A percentile compares a stretch with the other conserved stretches of the same genome.
Conservation (phyloP, 345 rosid genomes). For the Rubroshorea leprosula region DNA sequence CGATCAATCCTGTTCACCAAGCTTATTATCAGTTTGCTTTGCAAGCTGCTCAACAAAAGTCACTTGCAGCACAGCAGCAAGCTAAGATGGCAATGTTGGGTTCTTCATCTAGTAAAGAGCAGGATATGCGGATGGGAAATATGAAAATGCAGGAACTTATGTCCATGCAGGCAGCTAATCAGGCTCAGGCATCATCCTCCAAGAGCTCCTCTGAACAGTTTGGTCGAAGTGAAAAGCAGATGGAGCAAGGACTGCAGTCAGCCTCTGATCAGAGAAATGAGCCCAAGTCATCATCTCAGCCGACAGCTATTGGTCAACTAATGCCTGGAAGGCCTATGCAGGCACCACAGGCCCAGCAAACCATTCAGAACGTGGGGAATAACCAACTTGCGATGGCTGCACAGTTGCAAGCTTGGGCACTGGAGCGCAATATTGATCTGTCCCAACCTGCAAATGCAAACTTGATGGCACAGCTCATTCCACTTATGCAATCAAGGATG, state of each 20-base stretch:
- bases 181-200: slow-evolving; percentile 75
- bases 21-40: slow-evolving; percentile 78
- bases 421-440: slow-evolving; percentile 78
- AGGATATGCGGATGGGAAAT: slow-evolving; percentile 53
- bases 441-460: slow-evolving; percentile 88
- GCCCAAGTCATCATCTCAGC: slow-evolving; percentile 44
- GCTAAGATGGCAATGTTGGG: slow-evolving; percentile 69
- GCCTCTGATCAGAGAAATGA: slow-evolving; percentile 62
- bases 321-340: slow-evolving; percentile 68
- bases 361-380: slow-evolving; percentile 46
- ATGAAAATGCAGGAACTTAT: slow-evolving; percentile 76
- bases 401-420: slow-evolving; percentile 88
- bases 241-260: slow-evolving; percentile 49
- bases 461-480: slow-evolving; percentile 75
- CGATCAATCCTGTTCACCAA: slow-evolving; percentile 70
- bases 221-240: slow-evolving; percentile 56
- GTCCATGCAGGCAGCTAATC: slow-evolving; percentile 69
- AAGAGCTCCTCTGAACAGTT: slow-evolving; percentile 62
- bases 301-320: slow-evolving; percentile 45
- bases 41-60: slow-evolving; percentile 65
- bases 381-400: slow-evolving; percentile 70
- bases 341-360: slow-evolving; percentile 58
- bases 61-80: slow-evolving; percentile 58
- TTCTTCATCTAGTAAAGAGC: slow-evolving; percentile 55
- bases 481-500: slow-evolving; percentile 77